phyloP scores from a whole-genome alignment of 2,329 filamentous ascomycete species.

The Blastomyces gilchristii region DNA sequence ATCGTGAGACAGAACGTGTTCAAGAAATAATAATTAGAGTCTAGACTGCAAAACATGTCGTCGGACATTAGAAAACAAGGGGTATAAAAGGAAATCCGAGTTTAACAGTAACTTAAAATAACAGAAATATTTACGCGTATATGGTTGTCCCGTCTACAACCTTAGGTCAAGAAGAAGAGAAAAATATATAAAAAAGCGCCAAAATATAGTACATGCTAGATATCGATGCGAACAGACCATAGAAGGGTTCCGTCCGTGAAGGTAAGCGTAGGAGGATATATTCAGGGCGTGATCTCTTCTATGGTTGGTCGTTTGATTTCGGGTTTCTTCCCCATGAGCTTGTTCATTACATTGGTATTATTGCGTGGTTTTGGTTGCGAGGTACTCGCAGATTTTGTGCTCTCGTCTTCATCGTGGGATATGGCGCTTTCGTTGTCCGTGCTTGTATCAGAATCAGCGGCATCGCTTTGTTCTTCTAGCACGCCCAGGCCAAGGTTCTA shows the following conservation, averaged over 20 bases:
- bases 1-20: not conserved
- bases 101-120: not conserved
- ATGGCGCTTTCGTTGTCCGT: conserved; percentile 10
- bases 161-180: not conserved
- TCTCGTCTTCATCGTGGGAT: conserved; percentile 11
- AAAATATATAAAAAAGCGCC: not conserved
- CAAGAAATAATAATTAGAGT: not conserved
- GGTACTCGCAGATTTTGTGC: not conserved
- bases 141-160: not conserved
- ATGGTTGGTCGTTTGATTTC: conserved; percentile 28
- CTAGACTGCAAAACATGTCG: too few relatives aligned
- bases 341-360: conserved; percentile 26
- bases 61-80: not conserved
- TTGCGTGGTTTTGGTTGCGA: conserved; percentile 2
- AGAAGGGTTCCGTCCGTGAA: not conserved
- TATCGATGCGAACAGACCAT: not conserved
- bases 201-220: not conserved
- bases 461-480: conserved; percentile 30
- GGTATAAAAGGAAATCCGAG: not conserved
- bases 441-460: conserved; percentile 12
- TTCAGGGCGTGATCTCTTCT: conserved; percentile 23
- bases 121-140: not conserved
- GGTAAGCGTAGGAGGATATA: not conserved
- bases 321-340: conserved; percentile 29
- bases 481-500: conserved; percentile 38